These are phyloP conservation scores for Cystobasidium sp. DNA, from an alignment of 1,284 basidiomycete genomes.

Conservation along the genomic window DNA sequence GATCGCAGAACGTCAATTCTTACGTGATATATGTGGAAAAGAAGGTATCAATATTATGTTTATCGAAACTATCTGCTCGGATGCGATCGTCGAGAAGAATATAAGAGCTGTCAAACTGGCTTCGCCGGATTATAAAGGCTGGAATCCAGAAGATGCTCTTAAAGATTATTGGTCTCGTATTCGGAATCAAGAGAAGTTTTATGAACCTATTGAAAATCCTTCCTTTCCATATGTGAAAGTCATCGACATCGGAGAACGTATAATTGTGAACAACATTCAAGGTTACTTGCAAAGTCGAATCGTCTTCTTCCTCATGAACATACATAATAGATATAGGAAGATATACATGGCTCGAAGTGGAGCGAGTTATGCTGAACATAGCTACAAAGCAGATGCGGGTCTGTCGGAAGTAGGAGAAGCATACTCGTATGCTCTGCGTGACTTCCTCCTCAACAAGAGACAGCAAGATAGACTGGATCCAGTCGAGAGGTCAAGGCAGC, in stretches of 20 bases:
- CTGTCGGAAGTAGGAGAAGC: slow-evolving; percentile 93
- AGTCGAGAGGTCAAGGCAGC: slow-evolving; percentile 31
- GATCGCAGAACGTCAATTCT: slow-evolving; percentile 66
- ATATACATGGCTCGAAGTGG: slow-evolving; percentile 54
- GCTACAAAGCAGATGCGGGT: slow-evolving; percentile 97
- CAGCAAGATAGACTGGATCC: slow-evolving; percentile 46
- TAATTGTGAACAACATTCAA: slow-evolving; percentile 81
- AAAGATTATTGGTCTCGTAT: slow-evolving; percentile 92
- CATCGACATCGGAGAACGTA: slow-evolving; percentile 93
- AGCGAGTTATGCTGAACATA: slow-evolving; percentile 81
- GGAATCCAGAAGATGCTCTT: slow-evolving; percentile 89
- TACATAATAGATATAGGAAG: slow-evolving; percentile 69
- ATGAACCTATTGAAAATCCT: slow-evolving; percentile 77
- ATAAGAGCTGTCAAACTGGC: slow-evolving; percentile 97
- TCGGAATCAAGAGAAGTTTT: slow-evolving; percentile 79
- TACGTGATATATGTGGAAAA: slow-evolving; percentile 67
- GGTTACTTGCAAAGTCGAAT: slow-evolving; percentile 85
- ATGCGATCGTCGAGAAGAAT: slow-evolving; percentile 90
- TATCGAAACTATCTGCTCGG: slow-evolving; percentile 62
- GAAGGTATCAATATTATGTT: slow-evolving; percentile 26
- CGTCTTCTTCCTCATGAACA: slow-evolving; percentile 67
- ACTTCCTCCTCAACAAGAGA: slow-evolving; percentile 54
- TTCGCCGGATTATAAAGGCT: slow-evolving; percentile 91
- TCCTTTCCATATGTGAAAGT: slow-evolving; percentile 84
- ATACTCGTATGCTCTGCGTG: slow-evolving; percentile 71